These are phyloP conservation scores for Fagus crenata DNA, from an alignment of 306 rosid genomes.

Conservation along the genomic window DNA sequence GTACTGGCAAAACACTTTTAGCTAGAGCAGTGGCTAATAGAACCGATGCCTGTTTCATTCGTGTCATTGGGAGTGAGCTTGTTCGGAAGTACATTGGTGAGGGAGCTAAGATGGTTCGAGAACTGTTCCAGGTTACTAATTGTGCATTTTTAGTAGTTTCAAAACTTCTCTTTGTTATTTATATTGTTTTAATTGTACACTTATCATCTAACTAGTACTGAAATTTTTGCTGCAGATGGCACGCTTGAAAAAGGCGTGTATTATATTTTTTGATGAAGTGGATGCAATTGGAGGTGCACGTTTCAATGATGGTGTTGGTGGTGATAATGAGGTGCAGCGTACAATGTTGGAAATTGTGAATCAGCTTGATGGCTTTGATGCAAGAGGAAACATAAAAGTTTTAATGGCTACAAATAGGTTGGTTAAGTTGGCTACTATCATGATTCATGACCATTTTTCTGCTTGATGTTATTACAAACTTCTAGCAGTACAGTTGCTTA, in stretches of 20 bases:
- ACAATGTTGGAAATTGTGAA: constrained; percentile 93
- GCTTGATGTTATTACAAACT: too few species aligned
- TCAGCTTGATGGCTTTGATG: constrained; percentile 96
- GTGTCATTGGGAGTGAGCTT: constrained; percentile 94
- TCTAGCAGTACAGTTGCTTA: not conserved
- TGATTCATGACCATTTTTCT: too few species aligned
- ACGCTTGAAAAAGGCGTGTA: constrained; percentile 85
- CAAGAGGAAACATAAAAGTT: constrained; percentile 88
- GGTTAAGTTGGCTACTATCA: constrained; percentile 2
- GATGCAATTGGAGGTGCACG: constrained; percentile 98
- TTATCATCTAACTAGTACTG: constrained; percentile 15
- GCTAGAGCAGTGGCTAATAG: constrained; percentile 98
- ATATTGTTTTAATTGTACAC: not conserved
- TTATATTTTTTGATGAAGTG: constrained; percentile 89
- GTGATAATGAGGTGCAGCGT: constrained; percentile 88
- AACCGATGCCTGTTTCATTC: constrained; percentile 91
- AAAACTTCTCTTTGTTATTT: constrained; percentile 1
- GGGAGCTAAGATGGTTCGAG: constrained; percentile 98
- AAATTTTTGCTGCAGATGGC: constrained; percentile 66
- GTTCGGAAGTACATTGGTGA: constrained; percentile 95
- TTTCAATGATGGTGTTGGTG: constrained; percentile 92
- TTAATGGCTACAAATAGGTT: constrained; percentile 97
- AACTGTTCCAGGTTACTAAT: constrained; percentile 77
- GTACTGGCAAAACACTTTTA: constrained; percentile 87
- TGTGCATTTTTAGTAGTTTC: constrained; percentile 7